phyloP scores from a whole-genome alignment of 805 yeast genomes.

The Wickerhamomyces kurtzmanii region DNA sequence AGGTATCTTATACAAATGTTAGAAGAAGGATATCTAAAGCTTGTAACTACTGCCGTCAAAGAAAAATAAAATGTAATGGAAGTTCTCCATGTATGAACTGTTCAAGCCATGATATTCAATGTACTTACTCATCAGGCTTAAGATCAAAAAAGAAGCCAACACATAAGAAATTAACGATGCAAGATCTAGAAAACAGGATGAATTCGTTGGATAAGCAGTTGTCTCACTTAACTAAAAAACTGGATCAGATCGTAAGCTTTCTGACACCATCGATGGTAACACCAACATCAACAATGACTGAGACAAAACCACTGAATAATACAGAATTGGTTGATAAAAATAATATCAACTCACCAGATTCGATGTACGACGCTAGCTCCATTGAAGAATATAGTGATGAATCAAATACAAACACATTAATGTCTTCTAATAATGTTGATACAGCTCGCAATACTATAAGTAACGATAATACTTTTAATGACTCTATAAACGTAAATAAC shows the following conservation, averaged over 20 bases:
- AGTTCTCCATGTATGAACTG: conserved; percentile 65
- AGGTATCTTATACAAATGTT: conserved; percentile 1
- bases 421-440: too few species aligned
- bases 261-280: background rate
- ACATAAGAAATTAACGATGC: conserved; percentile 12
- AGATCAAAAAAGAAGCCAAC: conserved; percentile 7
- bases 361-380: too few species aligned
- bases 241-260: conserved; percentile 5
- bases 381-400: too few species aligned
- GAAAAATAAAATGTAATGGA: conserved; percentile 31
- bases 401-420: too few species aligned
- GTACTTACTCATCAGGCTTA: conserved; percentile 42
- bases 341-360: too few species aligned
- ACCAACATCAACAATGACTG: background rate
- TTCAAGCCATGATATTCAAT: conserved; percentile 72
- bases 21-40: conserved; percentile 27
- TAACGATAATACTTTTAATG: too few species aligned
- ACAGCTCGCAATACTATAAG: too few species aligned
- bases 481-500: too few species aligned
- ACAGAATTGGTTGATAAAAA: too few species aligned
- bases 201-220: conserved; percentile 10
- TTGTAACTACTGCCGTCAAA: conserved; percentile 30
- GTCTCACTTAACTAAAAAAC: conserved; percentile 6
- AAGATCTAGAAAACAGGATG: conserved; percentile 14
- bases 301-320: too few species aligned